phyloP scores from a whole-genome alignment of 148 eudicot genomes.

The Cornus florida region DNA sequence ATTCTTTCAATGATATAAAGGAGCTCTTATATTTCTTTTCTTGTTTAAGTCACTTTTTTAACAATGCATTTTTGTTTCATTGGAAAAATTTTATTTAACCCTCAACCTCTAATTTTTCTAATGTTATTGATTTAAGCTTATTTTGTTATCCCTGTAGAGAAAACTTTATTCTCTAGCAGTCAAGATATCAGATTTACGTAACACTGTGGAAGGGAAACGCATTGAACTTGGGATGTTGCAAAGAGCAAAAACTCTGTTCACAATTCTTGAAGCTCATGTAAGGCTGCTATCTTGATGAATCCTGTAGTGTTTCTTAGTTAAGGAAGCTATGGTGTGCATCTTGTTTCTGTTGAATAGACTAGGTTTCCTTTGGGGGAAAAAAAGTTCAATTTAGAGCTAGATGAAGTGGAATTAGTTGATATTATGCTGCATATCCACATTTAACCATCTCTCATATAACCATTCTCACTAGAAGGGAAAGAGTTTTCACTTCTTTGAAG shows the following conservation, averaged over 20 bases:
- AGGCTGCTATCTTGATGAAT: constrained; percentile 19
- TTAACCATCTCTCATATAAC: not conserved
- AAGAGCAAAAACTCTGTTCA: constrained; percentile 38
- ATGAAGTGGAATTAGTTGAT: not conserved
- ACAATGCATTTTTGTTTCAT: not conserved
- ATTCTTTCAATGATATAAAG: no score
- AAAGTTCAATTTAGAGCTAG: not conserved
- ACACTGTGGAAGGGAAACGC: constrained; percentile 53
- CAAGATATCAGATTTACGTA: constrained; percentile 56
- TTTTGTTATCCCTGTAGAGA: constrained; percentile 37
- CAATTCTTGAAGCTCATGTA: constrained; percentile 67
- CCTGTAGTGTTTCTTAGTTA: not conserved
- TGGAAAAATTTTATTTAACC: not conserved
- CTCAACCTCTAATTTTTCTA: not conserved
- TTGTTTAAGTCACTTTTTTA: no score
- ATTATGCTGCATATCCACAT: not conserved
- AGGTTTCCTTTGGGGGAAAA: not conserved
- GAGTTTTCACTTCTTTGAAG: not conserved
- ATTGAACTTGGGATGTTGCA: constrained; percentile 46
- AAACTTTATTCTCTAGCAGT: constrained; percentile 50
- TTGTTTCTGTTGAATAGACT: not conserved
- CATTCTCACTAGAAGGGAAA: not conserved
- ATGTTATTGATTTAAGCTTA: not conserved
- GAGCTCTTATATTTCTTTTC: no score
- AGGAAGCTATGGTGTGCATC: constrained; percentile 1